phyloP scores from a whole-genome alignment of 441 rosid species.

The Omphalea diandra region DNA sequence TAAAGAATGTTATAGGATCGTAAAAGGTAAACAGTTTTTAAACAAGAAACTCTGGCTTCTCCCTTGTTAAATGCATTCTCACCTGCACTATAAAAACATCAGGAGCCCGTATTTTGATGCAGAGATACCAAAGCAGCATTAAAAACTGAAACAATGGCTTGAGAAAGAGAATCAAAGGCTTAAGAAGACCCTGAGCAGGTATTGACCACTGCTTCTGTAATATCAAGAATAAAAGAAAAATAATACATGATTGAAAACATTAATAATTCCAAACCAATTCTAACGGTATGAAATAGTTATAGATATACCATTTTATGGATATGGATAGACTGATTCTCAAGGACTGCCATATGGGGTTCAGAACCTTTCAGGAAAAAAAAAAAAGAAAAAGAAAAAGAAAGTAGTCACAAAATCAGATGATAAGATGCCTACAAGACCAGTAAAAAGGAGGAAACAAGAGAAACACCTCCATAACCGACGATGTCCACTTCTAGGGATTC shows the following conservation, averaged over 20 bases:
- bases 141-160: slow-evolving; percentile 80
- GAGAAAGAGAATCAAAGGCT: slow-evolving; percentile 63
- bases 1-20: neutral
- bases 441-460: neutral
- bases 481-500: slow-evolving; percentile 77
- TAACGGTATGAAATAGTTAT: neutral
- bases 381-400: neutral
- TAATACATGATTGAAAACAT: neutral
- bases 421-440: neutral
- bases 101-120: slow-evolving; percentile 66
- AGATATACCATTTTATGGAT: slow-evolving; percentile 75
- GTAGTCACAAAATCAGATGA: neutral
- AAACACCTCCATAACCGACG: slow-evolving; percentile 85
- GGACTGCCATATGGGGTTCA: slow-evolving; percentile 69
- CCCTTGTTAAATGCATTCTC: slow-evolving; percentile 16
- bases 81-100: slow-evolving; percentile 95
- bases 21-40: neutral
- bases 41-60: neutral
- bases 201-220: slow-evolving; percentile 66
- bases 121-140: slow-evolving; percentile 82
- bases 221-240: neutral
- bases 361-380: slow-evolving; percentile 50
- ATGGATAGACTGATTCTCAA: slow-evolving; percentile 70
- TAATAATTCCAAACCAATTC: neutral
- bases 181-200: slow-evolving; percentile 44